Base-by-base conservation (phyloP, 2,329 filamentous ascomycete species). In the Pseudogymnoascus sp. region DNA sequence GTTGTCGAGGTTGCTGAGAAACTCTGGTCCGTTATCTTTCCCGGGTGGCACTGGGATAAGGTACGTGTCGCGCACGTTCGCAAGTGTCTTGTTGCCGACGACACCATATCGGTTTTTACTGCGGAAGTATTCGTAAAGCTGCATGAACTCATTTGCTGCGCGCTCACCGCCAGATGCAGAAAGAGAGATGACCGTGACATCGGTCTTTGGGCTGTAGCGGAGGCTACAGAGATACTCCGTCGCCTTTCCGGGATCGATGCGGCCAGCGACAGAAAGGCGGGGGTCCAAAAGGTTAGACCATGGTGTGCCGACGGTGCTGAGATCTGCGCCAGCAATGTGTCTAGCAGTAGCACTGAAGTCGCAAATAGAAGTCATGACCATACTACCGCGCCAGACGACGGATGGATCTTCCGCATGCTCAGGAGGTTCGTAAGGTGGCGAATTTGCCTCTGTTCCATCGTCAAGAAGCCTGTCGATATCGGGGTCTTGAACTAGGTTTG, bases 391-490 rank as follows among this genome's bases (percentile, higher is more conserved):
- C 92, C 92, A 96, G 37, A 96, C 80, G 23, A 90, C 80, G 55
- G 86, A 84, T 0, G 89, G 88, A 66, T 93, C 83, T 2, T 81
- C 85, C 0, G 83, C 79, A 65, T 88, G 85, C 65, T 95, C 91
- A 1, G 87, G 87, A 0, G 92, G 91, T 0, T 90, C 93, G 72
- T 96, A 96, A 0, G 89, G 89, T 1, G 90, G 89, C 1, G 90
- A 93, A 12, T 89, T 84, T 55, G 89, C 89, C 5, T 60, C 58
- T 31, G 33, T 31, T 62, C 90, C 89, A 64, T 96, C 86, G 64
- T 90, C 91, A 6, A 97, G 83, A 68, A 99, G 80, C 41, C 91
- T 86, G 73, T 99, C 95, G 18, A 99, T 90, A 64, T 97, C 95
- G 2, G 90, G 84, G 73, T 99, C 85, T 88, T 1, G 88, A 83